These are phyloP conservation scores for Globisporangium paroecandrum DNA, from an alignment of 352 stramenopile genomes.

Conservation along the genomic window DNA sequence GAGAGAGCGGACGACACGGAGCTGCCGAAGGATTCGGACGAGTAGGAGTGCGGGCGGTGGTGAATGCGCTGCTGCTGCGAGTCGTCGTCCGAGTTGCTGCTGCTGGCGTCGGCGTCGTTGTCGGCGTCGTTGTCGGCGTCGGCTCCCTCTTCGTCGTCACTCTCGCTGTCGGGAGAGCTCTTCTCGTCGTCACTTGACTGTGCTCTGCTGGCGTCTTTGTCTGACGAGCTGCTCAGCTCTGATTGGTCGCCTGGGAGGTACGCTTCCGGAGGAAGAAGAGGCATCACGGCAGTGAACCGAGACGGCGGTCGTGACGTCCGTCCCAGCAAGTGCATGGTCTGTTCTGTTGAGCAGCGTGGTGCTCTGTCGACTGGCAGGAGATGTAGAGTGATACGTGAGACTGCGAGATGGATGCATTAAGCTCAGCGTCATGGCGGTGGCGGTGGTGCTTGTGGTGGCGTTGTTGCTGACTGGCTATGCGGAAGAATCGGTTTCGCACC, in stretches of 20 bases:
- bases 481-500: neutral
- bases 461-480: neutral
- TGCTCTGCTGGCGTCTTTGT: neutral
- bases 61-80: neutral
- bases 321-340: constrained; percentile 8
- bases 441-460: neutral
- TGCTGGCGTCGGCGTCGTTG: constrained; percentile 8
- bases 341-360: neutral
- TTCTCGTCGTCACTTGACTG: neutral
- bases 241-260: constrained; percentile 17
- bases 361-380: neutral
- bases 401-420: neutral
- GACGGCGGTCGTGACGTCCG: neutral
- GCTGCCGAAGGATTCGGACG: constrained; percentile 13
- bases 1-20: constrained; percentile 13
- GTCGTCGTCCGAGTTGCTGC: constrained; percentile 1
- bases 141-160: neutral
- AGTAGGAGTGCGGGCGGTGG: constrained; percentile 1
- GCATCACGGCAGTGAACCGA: constrained; percentile 12
- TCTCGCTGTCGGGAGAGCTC: constrained; percentile 1
- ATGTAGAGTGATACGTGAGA: neutral
- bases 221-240: constrained; percentile 13
- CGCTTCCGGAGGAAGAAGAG: neutral
- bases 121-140: constrained; percentile 5
- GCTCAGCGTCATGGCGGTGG: neutral